phyloP scores from a whole-genome alignment of 2,329 filamentous ascomycete genomes.

The Fusarium dimerum region DNA sequence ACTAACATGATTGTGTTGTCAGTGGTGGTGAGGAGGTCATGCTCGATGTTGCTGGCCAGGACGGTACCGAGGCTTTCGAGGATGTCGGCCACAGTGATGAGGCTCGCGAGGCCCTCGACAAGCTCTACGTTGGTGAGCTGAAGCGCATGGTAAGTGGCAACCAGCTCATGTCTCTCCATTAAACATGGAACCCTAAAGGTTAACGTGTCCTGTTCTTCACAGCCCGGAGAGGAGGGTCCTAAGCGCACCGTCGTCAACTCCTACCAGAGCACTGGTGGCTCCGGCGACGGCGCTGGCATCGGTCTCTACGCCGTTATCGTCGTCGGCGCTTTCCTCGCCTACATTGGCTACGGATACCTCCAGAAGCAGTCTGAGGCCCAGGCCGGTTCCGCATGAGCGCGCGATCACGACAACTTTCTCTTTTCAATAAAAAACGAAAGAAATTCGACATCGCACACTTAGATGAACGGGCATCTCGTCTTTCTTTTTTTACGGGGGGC shows the following conservation, averaged over 20 bases:
- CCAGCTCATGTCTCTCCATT: background rate
- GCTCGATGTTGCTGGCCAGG: conserved; percentile 92
- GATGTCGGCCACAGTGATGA: conserved; percentile 99
- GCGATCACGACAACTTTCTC: background rate
- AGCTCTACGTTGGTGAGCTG: conserved; percentile 71
- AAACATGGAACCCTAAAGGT: conserved; percentile 8
- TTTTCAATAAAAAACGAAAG: background rate
- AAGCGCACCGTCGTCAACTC: conserved; percentile 50
- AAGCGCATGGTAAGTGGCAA: conserved; percentile 71
- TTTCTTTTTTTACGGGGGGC: conserved; percentile 5
- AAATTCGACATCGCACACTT: conserved; percentile 13
- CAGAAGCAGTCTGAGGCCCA: conserved; percentile 52
- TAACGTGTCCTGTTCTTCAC: conserved; percentile 27
- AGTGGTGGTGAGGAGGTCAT: conserved; percentile 98
- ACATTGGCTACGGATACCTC: conserved; percentile 83
- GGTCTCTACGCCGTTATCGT: conserved; percentile 81
- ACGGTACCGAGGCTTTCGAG: conserved; percentile 97
- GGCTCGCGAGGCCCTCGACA: conserved; percentile 88
- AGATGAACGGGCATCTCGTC: conserved; percentile 8
- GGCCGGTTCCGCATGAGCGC: conserved; percentile 29
- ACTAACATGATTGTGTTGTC: conserved; percentile 23
- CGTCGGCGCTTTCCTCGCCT: conserved; percentile 74
- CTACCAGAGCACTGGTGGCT: conserved; percentile 49
- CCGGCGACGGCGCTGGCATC: conserved; percentile 65
- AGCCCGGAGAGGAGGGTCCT: conserved; percentile 79